These are phyloP conservation scores for Pichia terricola DNA, from an alignment of 1,139 yeast species.

Conservation along the genomic window DNA sequence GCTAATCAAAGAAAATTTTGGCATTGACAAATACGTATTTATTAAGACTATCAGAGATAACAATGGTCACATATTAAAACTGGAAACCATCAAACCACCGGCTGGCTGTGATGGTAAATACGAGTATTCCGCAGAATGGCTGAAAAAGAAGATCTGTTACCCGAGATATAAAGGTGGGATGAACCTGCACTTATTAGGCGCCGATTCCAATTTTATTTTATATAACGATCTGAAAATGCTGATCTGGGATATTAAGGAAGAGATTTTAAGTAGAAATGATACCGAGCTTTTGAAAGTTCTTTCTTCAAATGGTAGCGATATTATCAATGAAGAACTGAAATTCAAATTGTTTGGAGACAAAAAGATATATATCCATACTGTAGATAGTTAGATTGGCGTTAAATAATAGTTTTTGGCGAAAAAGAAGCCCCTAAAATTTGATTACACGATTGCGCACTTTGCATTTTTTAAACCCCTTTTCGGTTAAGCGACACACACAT, in stretches of 20 bases:
- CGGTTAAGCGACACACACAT: not conserved
- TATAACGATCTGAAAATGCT: slow-evolving; percentile 20
- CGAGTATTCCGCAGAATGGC: slow-evolving; percentile 24
- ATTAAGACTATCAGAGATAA: slow-evolving; percentile 31
- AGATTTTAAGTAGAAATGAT: slow-evolving; percentile 4
- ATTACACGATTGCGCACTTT: not conserved
- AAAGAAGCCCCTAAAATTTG: no score
- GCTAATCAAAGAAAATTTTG: slow-evolving; percentile 13
- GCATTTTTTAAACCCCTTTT: not conserved
- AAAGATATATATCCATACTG: not conserved
- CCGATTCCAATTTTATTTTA: slow-evolving; percentile 12
- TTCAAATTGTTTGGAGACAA: not conserved
- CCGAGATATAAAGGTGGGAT: slow-evolving; percentile 38
- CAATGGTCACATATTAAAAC: slow-evolving; percentile 29
- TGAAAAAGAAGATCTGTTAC: slow-evolving; percentile 32
- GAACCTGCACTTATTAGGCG: slow-evolving; percentile 30
- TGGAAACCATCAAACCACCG: slow-evolving; percentile 27
- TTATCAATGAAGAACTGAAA: not conserved
- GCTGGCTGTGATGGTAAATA: slow-evolving; percentile 7
- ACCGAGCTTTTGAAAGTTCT: not conserved
- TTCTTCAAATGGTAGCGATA: not conserved
- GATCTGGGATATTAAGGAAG: slow-evolving; percentile 20
- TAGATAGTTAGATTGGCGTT: not conserved
- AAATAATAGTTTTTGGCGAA: no score
- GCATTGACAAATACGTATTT: slow-evolving; percentile 23